These are phyloP conservation scores for Aspergillus sp. DNA, from an alignment of 2,329 filamentous ascomycete species.

Conservation along the genomic window DNA sequence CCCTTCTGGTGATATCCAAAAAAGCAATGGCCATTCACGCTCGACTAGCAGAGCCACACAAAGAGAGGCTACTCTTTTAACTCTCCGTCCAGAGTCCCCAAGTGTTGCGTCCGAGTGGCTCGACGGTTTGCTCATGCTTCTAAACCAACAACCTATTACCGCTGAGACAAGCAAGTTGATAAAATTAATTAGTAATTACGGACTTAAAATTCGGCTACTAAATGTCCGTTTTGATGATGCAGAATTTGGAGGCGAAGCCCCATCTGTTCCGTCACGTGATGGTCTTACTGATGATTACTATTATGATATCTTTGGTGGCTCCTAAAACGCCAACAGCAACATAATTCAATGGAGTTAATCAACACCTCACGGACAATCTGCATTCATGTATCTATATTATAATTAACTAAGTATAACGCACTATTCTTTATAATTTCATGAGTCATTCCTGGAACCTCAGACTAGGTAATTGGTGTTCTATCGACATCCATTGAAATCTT, in stretches of 20 bases:
- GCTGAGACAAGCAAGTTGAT: constrained; percentile 90
- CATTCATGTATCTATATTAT: not conserved
- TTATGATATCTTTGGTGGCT: constrained; percentile 67
- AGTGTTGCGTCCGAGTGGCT: constrained; percentile 93
- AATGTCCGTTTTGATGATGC: constrained; percentile 88
- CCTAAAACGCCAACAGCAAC: not conserved
- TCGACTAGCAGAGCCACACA: constrained; percentile 36
- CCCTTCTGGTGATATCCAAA: constrained; percentile 34
- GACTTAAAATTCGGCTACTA: constrained; percentile 85
- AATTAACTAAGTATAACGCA: not conserved
- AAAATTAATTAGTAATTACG: constrained; percentile 81
- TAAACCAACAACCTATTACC: constrained; percentile 96
- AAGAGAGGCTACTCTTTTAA: constrained; percentile 73
- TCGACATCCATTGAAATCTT: not conserved
- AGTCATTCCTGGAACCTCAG: not conserved
- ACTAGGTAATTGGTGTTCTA: not conserved
- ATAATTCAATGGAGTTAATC: not conserved
- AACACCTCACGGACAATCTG: not conserved
- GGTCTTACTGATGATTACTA: constrained; percentile 91
- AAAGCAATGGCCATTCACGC: constrained; percentile 31
- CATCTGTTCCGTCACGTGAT: constrained; percentile 76
- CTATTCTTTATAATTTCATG: not conserved
- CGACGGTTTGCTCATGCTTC: constrained; percentile 88
- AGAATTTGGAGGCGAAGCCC: constrained; percentile 66
- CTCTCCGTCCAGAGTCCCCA: constrained; percentile 77